A percentile compares a stretch with the other conserved stretches of the same genome.
phyloP scores from a whole-genome alignment of 768 basidiomycete species.

The Tylopilus balloui region DNA sequence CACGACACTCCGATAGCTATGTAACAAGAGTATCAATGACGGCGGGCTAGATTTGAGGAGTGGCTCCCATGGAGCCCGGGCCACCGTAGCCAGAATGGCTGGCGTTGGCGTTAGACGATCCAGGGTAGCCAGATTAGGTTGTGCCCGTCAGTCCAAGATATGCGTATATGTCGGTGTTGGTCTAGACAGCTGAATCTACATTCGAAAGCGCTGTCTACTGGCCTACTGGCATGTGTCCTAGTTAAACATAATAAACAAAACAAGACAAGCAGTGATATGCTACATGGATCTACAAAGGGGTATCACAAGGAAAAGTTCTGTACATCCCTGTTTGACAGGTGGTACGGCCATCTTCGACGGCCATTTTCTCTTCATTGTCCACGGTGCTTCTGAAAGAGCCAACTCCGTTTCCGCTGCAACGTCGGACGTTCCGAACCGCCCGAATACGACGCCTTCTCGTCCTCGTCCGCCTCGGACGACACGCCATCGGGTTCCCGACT shows the following conservation, averaged over 20 bases:
- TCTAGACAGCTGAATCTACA: neutral
- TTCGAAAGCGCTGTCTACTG: neutral
- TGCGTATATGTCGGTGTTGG: neutral
- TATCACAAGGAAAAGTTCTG: no score
- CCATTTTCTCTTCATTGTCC: conserved; percentile 4
- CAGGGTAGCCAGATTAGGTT: neutral
- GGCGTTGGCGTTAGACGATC: neutral
- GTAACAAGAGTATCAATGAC: neutral
- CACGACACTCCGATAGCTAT: neutral
- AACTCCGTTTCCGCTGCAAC: conserved; percentile 4
- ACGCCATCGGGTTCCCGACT: neutral
- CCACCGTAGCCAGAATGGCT: no score
- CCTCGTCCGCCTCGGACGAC: neutral
- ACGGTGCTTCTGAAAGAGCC: conserved; percentile 16
- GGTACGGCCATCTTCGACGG: no score
- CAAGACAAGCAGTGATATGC: neutral
- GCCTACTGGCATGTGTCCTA: neutral
- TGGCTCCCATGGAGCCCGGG: no score
- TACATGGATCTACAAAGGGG: neutral
- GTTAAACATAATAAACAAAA: neutral
- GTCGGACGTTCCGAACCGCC: neutral
- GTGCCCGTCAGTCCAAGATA: neutral
- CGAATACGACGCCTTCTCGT: conserved; percentile 10
- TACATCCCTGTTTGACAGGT: no score
- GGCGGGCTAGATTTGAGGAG: no score